Conservation (phyloP, 2,329 filamentous ascomycete species). For the Chaetomium sp. region DNA sequence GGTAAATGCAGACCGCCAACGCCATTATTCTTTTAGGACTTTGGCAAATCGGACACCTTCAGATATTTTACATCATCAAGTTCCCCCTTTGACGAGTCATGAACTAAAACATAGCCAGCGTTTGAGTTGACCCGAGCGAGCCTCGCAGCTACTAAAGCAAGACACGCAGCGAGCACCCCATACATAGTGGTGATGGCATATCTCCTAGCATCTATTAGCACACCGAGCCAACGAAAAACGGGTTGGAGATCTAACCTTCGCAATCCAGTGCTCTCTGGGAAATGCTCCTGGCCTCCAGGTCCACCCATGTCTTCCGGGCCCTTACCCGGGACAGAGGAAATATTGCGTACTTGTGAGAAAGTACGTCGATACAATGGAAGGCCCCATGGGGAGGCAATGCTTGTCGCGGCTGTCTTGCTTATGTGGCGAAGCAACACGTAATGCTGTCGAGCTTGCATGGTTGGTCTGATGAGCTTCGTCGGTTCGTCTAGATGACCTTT, state of each 20-base stretch:
- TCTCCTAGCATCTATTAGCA: conserved; percentile 14
- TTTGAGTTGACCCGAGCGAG: conserved; percentile 11
- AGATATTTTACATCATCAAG: conserved; percentile 32
- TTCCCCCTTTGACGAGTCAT: conserved; percentile 30
- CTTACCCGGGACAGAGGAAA: not conserved
- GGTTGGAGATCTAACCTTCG: conserved; percentile 17
- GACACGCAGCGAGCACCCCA: conserved; percentile 23
- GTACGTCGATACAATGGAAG: not conserved
- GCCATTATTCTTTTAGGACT: conserved; percentile 37
- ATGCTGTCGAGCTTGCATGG: too few species aligned
- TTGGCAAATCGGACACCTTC: conserved; percentile 52
- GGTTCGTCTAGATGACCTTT: too few species aligned
- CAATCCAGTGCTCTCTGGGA: conserved; percentile 20
- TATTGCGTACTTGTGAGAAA: not conserved
- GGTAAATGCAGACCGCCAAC: too few species aligned
- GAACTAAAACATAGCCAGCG: conserved; percentile 28
- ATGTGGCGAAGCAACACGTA: not conserved
- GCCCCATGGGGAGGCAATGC: not conserved
- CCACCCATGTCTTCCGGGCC: conserved; percentile 28
- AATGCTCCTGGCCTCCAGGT: conserved; percentile 30
- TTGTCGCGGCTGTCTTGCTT: not conserved
- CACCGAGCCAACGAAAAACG: not conserved
- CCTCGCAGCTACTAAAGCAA: conserved; percentile 24
- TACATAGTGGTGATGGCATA: conserved; percentile 25
- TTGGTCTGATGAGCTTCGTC: not conserved